A percentile compares a stretch with the other conserved stretches of the same genome.
Conservation (phyloP, 331 rosid genomes). For the Malus hybrid region DNA sequence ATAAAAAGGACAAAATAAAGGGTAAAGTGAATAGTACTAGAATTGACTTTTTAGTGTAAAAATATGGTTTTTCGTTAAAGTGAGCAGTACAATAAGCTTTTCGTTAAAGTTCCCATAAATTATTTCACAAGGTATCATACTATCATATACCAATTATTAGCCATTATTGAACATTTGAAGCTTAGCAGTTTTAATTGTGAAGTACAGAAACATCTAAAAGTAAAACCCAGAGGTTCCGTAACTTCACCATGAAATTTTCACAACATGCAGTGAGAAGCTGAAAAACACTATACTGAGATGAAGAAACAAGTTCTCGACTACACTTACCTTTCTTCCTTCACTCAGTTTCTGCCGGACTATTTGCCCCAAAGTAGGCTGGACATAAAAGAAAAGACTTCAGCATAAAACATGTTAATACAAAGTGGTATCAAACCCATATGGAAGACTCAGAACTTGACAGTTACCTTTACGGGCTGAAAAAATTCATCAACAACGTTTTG, state of each 20-base stretch:
- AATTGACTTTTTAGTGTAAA: too few species aligned
- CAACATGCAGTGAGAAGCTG: neutral
- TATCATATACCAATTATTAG: neutral
- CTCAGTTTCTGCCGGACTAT: constrained; percentile 86
- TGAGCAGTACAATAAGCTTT: too few species aligned
- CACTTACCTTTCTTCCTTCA: constrained; percentile 90
- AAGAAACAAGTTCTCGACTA: neutral
- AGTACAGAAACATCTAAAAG: neutral
- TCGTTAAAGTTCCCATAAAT: too few species aligned
- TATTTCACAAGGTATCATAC: neutral
- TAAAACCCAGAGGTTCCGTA: neutral
- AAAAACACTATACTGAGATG: neutral
- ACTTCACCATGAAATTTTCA: neutral
- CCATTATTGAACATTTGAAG: neutral
- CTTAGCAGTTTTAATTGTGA: neutral
- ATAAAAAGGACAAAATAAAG: too few species aligned
- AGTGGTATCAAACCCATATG: neutral
- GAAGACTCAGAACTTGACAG: neutral
- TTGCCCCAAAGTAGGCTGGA: constrained; percentile 89
- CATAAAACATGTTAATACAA: constrained; percentile 7
- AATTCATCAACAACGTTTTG: constrained; percentile 69
- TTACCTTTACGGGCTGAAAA: constrained; percentile 68
- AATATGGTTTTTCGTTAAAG: too few species aligned
- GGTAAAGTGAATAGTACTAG: too few species aligned
- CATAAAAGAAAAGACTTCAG: constrained; percentile 9